These are phyloP conservation scores for Magnaporthiopsis rhizophila DNA, from an alignment of 2,329 filamentous ascomycete genomes.

Conservation along the genomic window DNA sequence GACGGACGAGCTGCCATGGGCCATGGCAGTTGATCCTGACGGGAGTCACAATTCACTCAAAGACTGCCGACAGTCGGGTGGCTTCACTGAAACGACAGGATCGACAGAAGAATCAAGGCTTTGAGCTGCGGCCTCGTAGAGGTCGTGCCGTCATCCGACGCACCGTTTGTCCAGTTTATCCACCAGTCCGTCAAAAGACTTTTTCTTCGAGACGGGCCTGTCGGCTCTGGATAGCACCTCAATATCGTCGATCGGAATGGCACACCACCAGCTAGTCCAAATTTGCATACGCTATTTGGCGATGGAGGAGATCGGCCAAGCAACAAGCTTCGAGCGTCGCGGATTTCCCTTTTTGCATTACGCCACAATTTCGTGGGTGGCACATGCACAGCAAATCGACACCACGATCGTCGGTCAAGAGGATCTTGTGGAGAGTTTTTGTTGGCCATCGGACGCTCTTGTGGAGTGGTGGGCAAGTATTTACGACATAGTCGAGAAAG, in stretches of 20 bases:
- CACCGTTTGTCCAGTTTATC: constrained; percentile 22
- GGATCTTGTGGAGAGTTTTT: no score
- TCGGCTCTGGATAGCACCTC: background rate
- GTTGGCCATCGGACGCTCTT: no score
- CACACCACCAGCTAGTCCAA: no score
- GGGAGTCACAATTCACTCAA: constrained; percentile 14
- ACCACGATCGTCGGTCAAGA: no score
- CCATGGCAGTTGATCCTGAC: constrained; percentile 19
- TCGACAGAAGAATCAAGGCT: constrained; percentile 14
- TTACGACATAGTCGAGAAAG: no score
- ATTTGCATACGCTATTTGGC: no score
- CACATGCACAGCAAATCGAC: no score
- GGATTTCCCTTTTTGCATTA: no score
- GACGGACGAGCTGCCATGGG: constrained; percentile 23
- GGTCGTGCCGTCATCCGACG: constrained; percentile 5
- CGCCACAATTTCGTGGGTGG: no score
- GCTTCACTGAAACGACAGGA: constrained; percentile 13
- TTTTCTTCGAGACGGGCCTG: constrained; percentile 15
- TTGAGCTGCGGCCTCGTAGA: constrained; percentile 24
- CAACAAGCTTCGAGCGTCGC: no score
- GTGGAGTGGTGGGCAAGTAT: no score
- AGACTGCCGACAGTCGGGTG: constrained; percentile 12
- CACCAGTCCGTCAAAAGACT: constrained; percentile 27
- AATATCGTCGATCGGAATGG: background rate
- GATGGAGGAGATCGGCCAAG: no score